Base-by-base conservation (phyloP, 306 rosid species). In the Citrullus amarus region DNA sequence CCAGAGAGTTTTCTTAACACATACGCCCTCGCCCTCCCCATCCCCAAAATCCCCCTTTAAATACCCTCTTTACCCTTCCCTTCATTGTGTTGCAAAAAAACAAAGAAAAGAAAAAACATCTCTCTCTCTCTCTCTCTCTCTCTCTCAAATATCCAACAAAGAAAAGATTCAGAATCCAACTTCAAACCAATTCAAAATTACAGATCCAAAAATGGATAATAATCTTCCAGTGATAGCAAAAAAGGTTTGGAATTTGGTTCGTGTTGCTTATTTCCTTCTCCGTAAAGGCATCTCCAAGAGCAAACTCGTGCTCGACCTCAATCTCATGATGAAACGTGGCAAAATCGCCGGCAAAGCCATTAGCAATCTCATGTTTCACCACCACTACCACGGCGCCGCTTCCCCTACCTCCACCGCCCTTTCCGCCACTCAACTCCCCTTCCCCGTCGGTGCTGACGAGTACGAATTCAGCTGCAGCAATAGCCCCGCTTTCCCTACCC, bases 381-480 rank as follows among this genome's bases (percentile, higher is more conserved):
- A 84, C 88, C 83, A 65, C 76, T 82, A 76, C 62, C 75, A 55
- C 66, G 7, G 71, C 41, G 46, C 18, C 79, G 41, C 83, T 74
- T 6, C 80, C 78, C 48, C 84, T 38, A 13, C 81, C 39, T 9
- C 80, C 17, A 32, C 36, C 36, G 36, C 36, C 36, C 36, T 32
- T 32, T 2, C 81, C 77, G 48, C 79, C 71, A 12, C 43, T n/a
- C 12, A 55, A 0, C 75, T 25, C 73, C 44, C 56, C 4, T 79
- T 55, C 4, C 74, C 80, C 86, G 12, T 80, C 83, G 18, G 75
- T 89, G 12, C 75, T 80, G 2, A 82, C 12, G 97, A 95, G 43
- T 95, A 95, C 63, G 98, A 95, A 80, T 95, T 95, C 92, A 95
- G 97, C 87, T 91, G 98, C 81, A 91, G 93, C 81, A 88, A 86